phyloP scores from a whole-genome alignment of 768 basidiomycete species.

The Trichaptum fuscoviolaceum region DNA sequence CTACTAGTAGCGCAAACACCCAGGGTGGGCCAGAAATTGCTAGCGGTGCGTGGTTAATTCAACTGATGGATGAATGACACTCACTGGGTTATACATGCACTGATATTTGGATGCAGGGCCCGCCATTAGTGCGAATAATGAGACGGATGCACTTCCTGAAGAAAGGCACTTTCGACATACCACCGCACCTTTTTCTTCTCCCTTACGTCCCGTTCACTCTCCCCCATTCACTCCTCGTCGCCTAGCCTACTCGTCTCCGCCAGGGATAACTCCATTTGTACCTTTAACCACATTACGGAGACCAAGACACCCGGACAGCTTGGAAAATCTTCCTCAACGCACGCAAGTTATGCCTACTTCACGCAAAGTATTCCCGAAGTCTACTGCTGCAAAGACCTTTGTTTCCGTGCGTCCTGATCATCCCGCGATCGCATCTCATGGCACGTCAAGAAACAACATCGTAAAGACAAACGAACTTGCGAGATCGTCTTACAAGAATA shows the following conservation, averaged over 20 bases:
- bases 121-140: not conserved
- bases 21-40: not conserved
- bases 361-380: too few relatives aligned
- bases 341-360: too few relatives aligned
- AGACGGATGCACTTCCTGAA: not conserved
- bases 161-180: slow-evolving; percentile 3
- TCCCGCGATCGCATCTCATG: not conserved
- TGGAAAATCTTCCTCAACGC: not conserved
- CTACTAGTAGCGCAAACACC: not conserved
- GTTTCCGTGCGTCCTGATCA: too few relatives aligned
- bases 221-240: not conserved
- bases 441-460: not conserved
- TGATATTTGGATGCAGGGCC: not conserved
- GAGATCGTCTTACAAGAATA: not conserved
- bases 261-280: not conserved
- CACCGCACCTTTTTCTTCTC: not conserved
- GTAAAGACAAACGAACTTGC: not conserved
- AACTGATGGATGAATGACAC: not conserved
- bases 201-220: slow-evolving; percentile 1
- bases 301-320: not conserved
- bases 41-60: not conserved
- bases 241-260: not conserved
- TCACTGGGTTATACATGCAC: not conserved
- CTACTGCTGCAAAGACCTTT: too few relatives aligned
- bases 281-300: not conserved